Base-by-base conservation (phyloP, 2,329 filamentous ascomycete genomes). In the Botrytis byssoidea region DNA sequence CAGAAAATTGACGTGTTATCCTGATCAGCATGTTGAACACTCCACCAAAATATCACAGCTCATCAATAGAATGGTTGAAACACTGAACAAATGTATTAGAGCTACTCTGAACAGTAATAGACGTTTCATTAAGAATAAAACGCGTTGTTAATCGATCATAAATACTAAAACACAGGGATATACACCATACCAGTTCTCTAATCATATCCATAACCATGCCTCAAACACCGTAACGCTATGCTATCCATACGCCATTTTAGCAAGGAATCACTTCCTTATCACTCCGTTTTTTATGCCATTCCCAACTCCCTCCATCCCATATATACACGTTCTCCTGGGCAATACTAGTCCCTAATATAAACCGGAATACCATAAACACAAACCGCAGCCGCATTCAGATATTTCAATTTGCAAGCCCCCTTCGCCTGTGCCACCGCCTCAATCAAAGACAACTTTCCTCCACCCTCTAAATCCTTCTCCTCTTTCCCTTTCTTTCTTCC, bases 281-380 rank as follows among this genome's bases (percentile, higher is more conserved):
- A 63, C 35, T 40, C 9, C 16, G 25, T 40, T 37, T 20, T 40
- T 37, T 20, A 57, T 57, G 55, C 3, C 37, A 14, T 42, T 4
- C 10, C 29, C 44, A 57, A 29, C 60, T 57, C 18, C 25, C 40
- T 29, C 37, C 9, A 42, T 69, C n/a, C n/a, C 40, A 25, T 69
- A 57, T 69, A 57, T 14, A 65, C 37, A 29, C 35, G 12, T 29
- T 29, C n/a, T 32, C 7, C 66, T 16, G 14, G 12, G 6, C 8
- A 42, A 29, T 10, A 32, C 48, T 69, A 70, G 22, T 74, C 78
- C 72, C 75, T 76, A 57, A 81, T 76, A 70, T 81, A 98, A 76
- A 97, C 93, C 44, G 96, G 96, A 81, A 99, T 92, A 25, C 96
- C 96, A 84, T 98, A 99, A 71, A 98, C 91, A 77, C 96, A 95